phyloP scores from a whole-genome alignment of 257 asterid genomes.

The Coffea eugenioides region DNA sequence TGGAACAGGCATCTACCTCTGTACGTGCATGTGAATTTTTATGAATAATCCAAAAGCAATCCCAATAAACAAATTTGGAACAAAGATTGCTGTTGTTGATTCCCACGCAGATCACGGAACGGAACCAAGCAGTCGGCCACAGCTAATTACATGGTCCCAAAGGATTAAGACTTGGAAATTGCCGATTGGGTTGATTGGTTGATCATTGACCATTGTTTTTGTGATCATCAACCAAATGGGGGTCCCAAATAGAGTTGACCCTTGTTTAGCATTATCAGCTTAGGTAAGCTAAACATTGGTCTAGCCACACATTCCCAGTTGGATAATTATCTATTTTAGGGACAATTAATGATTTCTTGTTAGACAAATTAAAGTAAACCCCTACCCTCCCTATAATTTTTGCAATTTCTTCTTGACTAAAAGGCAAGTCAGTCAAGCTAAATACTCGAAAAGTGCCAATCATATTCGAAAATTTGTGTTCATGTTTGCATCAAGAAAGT shows the following conservation, averaged over 20 bases:
- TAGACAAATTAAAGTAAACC: not conserved
- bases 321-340: not conserved
- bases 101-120: constrained; percentile 48
- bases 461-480: not conserved
- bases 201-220: constrained; percentile 60
- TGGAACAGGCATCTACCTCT: constrained; percentile 26
- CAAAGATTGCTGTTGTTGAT: constrained; percentile 28
- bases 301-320: constrained; percentile 16
- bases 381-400: too few relatives aligned
- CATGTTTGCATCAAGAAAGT: not conserved
- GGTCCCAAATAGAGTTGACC: constrained; percentile 57
- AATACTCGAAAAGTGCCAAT: not conserved
- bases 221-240: constrained; percentile 21
- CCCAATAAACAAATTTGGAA: not conserved
- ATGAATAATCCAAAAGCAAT: constrained; percentile 7
- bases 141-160: constrained; percentile 27
- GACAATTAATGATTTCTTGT: not conserved
- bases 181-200: constrained; percentile 36
- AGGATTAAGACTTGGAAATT: not conserved
- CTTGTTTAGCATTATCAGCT: constrained; percentile 33
- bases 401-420: not conserved
- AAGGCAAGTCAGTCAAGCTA: not conserved
- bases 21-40: constrained; percentile 40
- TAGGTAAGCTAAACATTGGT: constrained; percentile 37
- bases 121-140: constrained; percentile 31